phyloP scores from a whole-genome alignment of 1,284 basidiomycete genomes.

The Papiliotrema terrestris region DNA sequence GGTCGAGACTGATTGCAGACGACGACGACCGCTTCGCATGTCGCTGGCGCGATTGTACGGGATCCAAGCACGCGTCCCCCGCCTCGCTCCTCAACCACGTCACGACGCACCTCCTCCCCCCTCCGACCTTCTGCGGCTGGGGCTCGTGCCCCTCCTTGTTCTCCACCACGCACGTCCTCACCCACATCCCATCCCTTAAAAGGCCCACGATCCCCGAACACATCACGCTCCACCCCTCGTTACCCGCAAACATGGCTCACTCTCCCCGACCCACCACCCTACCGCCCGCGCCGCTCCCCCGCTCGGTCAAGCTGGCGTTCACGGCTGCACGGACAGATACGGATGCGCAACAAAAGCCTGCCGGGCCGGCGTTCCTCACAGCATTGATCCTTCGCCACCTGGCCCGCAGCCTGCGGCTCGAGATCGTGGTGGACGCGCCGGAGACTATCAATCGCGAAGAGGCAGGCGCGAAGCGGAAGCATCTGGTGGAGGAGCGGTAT shows the following conservation, averaged over 20 bases:
- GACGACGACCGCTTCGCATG: conserved; percentile 37
- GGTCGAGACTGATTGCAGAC: conserved; percentile 18
- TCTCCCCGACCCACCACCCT: conserved; percentile 20
- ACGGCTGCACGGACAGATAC: conserved; percentile 22
- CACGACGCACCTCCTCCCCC: background rate
- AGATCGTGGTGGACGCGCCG: conserved; percentile 19
- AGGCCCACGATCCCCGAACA: conserved; percentile 11
- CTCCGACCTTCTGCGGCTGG: conserved; percentile 32
- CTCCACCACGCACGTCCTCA: conserved; percentile 37
- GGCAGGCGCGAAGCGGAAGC: conserved; percentile 30
- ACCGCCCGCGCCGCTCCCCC: conserved; percentile 25
- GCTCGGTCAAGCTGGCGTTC: conserved; percentile 19
- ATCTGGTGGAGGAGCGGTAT: conserved; percentile 39
- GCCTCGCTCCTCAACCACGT: conserved; percentile 11
- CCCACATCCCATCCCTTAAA: conserved; percentile 31
- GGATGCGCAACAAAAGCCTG: conserved; percentile 29
- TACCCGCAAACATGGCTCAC: conserved; percentile 10
- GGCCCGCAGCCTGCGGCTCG: conserved; percentile 31
- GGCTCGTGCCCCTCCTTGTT: conserved; percentile 28
- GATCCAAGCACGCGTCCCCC: conserved; percentile 10
- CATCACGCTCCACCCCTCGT: conserved; percentile 15
- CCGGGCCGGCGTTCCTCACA: conserved; percentile 38
- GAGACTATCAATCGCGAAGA: background rate
- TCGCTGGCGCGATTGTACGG: conserved; percentile 33
- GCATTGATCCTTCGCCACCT: conserved; percentile 44